Evolutionary conservation across 2,329 filamentous ascomycete genomes (phyloP).

Genomic region (Huntiella omanensis): DNA sequence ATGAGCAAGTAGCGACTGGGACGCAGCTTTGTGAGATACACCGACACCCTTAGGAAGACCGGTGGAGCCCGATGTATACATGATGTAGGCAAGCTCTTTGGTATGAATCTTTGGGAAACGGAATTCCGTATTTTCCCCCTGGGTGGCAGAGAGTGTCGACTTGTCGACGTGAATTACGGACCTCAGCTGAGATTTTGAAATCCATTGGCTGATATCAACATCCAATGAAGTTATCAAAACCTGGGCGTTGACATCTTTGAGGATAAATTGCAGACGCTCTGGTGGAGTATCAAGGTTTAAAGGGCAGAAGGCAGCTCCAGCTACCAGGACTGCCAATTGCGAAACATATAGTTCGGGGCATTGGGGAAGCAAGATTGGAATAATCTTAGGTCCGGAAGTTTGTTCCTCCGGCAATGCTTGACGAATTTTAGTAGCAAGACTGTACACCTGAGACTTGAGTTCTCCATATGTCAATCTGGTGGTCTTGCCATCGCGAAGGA

Average conservation of each 20-base stretch:
- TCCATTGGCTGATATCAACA: conserved; percentile 12
- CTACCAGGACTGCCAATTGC: conserved; percentile 59
- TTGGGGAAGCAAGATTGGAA: conserved; percentile 65
- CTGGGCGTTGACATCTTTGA: conserved; percentile 58
- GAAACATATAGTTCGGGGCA: conserved; percentile 60
- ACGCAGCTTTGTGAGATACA: conserved; percentile 60
- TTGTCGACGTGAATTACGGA: neutral
- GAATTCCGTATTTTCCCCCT: neutral
- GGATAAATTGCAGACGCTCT: conserved; percentile 63
- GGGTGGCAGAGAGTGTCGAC: neutral
- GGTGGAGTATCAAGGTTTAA: conserved; percentile 58
- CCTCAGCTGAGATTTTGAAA: neutral
- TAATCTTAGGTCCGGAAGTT: conserved; percentile 21
- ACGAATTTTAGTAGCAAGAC: neutral
- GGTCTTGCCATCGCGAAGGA: neutral
- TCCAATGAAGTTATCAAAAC: conserved; percentile 39
- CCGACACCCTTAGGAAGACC: conserved; percentile 76
- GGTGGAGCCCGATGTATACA: conserved; percentile 87
- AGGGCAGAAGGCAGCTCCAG: conserved; percentile 72
- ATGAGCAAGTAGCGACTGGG: conserved; percentile 69
- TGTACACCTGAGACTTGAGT: neutral
- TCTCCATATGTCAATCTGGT: too few relatives aligned
- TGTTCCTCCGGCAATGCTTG: neutral
- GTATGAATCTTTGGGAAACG: conserved; percentile 7
- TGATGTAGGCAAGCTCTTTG: conserved; percentile 56